A percentile compares a stretch with the other conserved stretches of the same genome.
These are phyloP conservation scores for Schizochytrium sp. DNA, from an alignment of 108 stramenopile genomes.

Conservation along the genomic window DNA sequence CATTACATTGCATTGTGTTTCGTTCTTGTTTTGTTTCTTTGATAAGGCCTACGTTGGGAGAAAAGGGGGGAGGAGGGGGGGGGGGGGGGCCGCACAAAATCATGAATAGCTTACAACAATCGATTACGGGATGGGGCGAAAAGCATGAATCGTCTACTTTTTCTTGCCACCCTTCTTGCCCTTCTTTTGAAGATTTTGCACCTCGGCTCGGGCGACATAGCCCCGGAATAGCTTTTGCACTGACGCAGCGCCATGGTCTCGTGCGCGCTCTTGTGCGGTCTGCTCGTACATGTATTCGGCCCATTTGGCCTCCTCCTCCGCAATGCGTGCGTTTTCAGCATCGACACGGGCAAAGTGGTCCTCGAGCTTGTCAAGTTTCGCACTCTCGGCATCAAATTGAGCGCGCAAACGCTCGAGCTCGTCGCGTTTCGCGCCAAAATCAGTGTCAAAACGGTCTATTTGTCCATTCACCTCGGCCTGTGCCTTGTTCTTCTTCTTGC, in stretches of 20 bases:
- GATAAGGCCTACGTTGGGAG: too few relatives aligned
- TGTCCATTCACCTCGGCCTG: neutral
- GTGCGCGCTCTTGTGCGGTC: neutral
- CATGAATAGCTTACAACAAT: too few relatives aligned
- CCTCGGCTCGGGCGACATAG: neutral
- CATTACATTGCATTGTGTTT: too few relatives aligned
- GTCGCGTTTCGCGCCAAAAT: neutral
- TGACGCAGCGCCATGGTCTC: neutral
- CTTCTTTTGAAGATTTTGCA: neutral
- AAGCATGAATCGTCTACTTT: neutral
- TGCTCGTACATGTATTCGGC: neutral
- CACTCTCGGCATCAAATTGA: neutral
- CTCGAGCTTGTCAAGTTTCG: neutral
- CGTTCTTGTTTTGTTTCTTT: too few relatives aligned
- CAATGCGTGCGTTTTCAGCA: neutral
- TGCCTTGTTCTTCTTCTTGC: neutral
- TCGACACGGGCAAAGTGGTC: neutral
- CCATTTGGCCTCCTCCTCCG: neutral
- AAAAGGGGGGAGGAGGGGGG: too few relatives aligned
- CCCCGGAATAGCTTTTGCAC: conserved; percentile 9
- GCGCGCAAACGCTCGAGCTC: neutral
- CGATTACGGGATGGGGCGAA: neutral
- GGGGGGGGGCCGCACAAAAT: too few relatives aligned
- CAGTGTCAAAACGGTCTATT: neutral
- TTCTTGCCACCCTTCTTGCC: neutral